Evolutionary conservation across 2,329 filamentous ascomycete species (phyloP), one percentile per base, ranked within the genome.

Genomic region (Ophiostoma novo-ulmi): DNA sequence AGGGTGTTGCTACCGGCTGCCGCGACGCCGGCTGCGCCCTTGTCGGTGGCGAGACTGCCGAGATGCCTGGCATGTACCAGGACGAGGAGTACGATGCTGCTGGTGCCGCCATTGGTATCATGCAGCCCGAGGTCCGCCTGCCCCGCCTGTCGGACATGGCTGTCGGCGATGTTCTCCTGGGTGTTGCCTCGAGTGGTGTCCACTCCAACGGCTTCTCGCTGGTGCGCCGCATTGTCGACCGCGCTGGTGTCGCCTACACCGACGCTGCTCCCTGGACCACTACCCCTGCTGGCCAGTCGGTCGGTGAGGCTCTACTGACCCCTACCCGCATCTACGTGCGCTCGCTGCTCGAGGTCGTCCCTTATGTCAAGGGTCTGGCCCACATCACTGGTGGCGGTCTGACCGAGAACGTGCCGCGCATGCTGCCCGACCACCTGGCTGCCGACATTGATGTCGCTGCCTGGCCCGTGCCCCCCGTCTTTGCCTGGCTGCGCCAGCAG

Each of bases 161-260:
- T 8, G 84, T 86, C 73, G 95, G 94, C 39, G 94, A 99, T 77
- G 84, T 97, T 3, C 86, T 99, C 1, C 84, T 99, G 5, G 95
- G 93, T 31, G 85, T 99, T 13, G 89, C 87, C 13, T 97, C 93
- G 35, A 91, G 88, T 71, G 95, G 95, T 41, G 88, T 94, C 1
- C 95, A 99, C 83, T 97, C 94, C 44, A 99, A 99, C 80, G 95
- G 95, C 67, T 99, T 97, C 84, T 97, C 94, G 0, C 89, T 99
- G n/a, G 91, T 98, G 44, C 91, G 95, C 73, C 92, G 92, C 78
- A 94, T 98, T 76, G 85, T 98, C 74, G 88, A 92, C 75, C 85
- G 85, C 72, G 87, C 89, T 48, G 88, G 89, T 4, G 83, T 98
- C 5, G 82, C 82, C 63, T 97, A 94, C 82, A 83, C 85, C 14